These are phyloP conservation scores for Lanzia echinophila DNA, from an alignment of 2,329 filamentous ascomycete genomes.

Conservation along the genomic window DNA sequence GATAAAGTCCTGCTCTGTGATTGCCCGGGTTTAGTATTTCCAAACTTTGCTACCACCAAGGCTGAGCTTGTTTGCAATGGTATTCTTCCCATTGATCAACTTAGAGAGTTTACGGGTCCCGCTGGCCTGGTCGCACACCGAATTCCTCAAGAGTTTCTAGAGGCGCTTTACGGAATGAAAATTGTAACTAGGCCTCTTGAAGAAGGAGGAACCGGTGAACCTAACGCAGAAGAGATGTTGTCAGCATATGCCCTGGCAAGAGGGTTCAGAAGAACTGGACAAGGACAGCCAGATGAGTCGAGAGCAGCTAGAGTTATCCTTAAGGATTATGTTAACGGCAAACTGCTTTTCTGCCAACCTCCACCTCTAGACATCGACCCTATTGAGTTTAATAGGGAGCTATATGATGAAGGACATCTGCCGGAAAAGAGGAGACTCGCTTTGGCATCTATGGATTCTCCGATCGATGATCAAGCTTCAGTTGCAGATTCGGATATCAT, in stretches of 20 bases:
- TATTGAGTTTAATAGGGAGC: constrained; percentile 75
- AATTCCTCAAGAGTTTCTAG: constrained; percentile 81
- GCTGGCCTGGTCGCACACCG: constrained; percentile 74
- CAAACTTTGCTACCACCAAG: constrained; percentile 95
- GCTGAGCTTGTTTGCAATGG: constrained; percentile 94
- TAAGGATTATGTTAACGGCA: constrained; percentile 97
- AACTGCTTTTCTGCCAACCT: constrained; percentile 85
- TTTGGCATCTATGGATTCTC: constrained; percentile 39
- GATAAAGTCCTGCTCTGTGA: constrained; percentile 88
- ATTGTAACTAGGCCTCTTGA: constrained; percentile 75
- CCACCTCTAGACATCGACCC: constrained; percentile 69
- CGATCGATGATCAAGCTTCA: constrained; percentile 33
- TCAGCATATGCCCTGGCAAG: constrained; percentile 80
- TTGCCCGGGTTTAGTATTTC: constrained; percentile 97
- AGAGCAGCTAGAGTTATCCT: constrained; percentile 82
- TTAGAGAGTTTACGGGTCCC: constrained; percentile 87
- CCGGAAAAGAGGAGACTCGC: constrained; percentile 72
- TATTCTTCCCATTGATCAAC: constrained; percentile 90
- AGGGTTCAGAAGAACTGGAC: constrained; percentile 83
- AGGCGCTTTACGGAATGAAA: constrained; percentile 89
- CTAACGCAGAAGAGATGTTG: constrained; percentile 79
- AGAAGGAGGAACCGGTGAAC: constrained; percentile 84
- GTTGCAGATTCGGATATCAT: constrained; percentile 44
- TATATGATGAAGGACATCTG: constrained; percentile 78
- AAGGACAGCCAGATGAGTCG: constrained; percentile 88